Evolutionary conservation across 495 filamentous ascomycete species (phyloP).

Genomic region (Daldinia decipiens): DNA sequence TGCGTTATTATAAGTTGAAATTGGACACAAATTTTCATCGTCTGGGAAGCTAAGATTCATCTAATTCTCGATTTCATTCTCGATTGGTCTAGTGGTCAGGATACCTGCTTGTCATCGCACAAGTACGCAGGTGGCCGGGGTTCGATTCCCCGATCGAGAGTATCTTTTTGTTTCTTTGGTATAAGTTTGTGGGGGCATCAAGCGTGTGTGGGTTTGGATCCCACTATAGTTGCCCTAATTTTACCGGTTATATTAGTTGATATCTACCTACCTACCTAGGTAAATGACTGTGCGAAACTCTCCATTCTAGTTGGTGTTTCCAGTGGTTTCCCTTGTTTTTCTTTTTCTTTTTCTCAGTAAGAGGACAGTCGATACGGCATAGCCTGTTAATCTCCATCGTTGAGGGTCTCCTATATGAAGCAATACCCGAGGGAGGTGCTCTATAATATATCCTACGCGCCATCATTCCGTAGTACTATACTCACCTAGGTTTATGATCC

Average conservation of each 20-base stretch:
- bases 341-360: too few species aligned
- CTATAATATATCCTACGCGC: too few species aligned
- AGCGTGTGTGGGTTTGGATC: background rate
- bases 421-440: too few species aligned
- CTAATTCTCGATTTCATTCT: constrained; percentile 8
- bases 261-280: too few species aligned
- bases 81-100: constrained; percentile 48
- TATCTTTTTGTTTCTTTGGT: constrained; percentile 9
- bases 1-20: background rate
- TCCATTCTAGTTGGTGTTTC: background rate
- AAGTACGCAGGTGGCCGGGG: constrained; percentile 53
- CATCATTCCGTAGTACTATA: too few species aligned
- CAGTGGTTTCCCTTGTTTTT: too few species aligned
- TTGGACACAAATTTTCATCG: background rate
- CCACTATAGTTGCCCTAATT: background rate
- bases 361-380: too few species aligned
- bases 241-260: background rate
- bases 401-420: too few species aligned
- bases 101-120: constrained; percentile 44
- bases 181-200: background rate
- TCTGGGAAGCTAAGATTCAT: background rate
- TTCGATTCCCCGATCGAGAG: constrained; percentile 57
- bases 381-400: too few species aligned
- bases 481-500: too few species aligned
- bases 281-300: background rate